phyloP scores from a whole-genome alignment of 2,329 filamentous ascomycete species.

The Fusarium coicis region DNA sequence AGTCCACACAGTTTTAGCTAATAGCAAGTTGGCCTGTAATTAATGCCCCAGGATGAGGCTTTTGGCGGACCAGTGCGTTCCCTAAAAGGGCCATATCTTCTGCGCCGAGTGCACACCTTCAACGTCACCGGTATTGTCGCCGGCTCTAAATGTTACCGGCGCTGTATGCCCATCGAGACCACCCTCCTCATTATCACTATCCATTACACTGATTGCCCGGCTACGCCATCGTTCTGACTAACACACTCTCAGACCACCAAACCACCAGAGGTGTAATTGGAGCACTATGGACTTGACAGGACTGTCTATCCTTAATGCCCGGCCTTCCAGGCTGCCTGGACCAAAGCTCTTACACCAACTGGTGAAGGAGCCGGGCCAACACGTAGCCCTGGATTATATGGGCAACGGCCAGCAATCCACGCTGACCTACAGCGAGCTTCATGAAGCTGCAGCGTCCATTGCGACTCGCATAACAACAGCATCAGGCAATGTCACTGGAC shows the following conservation, averaged over 20 bases:
- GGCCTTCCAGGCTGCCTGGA: constrained; percentile 54
- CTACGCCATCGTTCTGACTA: constrained; percentile 9
- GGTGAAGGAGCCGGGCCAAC: constrained; percentile 55
- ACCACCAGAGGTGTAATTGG: neutral
- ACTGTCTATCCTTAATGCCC: constrained; percentile 60
- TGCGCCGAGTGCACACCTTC: constrained; percentile 26
- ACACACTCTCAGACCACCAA: neutral
- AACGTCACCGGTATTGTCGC: constrained; percentile 16
- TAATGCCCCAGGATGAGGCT: constrained; percentile 35
- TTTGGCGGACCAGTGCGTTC: constrained; percentile 39
- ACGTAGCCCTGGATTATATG: constrained; percentile 49
- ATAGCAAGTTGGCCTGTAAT: constrained; percentile 38
- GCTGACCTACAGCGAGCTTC: constrained; percentile 72
- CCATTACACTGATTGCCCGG: neutral
- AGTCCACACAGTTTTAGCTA: constrained; percentile 44
- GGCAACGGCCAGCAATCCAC: constrained; percentile 43
- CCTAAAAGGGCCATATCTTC: constrained; percentile 42
- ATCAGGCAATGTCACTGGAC: constrained; percentile 24
- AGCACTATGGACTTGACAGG: constrained; percentile 42
- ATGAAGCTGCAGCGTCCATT: constrained; percentile 66
- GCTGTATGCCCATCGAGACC: constrained; percentile 26
- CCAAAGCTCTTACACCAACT: constrained; percentile 66
- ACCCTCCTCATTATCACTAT: constrained; percentile 7
- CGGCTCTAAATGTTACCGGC: constrained; percentile 7
- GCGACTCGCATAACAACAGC: constrained; percentile 59